Conservation (phyloP, 148 eudicot species). For the Rhododendron kiyosumense region DNA sequence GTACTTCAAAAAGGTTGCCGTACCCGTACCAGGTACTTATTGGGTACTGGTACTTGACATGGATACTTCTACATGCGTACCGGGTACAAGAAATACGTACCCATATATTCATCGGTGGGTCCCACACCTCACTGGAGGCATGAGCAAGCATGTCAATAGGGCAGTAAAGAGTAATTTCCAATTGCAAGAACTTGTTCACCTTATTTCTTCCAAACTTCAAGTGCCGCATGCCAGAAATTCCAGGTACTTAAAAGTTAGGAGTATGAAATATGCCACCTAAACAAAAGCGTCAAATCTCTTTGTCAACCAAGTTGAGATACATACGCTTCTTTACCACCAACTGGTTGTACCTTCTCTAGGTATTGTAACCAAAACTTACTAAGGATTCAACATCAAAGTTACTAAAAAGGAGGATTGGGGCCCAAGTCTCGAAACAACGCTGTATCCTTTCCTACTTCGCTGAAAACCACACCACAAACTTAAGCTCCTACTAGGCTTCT, state of each 20-base stretch:
- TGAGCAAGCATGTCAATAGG: too few relatives aligned
- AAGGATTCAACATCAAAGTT: not conserved
- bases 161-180: too few relatives aligned
- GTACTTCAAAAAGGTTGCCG: too few relatives aligned
- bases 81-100: not conserved
- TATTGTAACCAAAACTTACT: not conserved
- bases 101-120: too few relatives aligned
- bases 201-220: too few relatives aligned
- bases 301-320: too few relatives aligned
- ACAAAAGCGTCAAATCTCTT: too few relatives aligned
- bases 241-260: too few relatives aligned
- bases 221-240: too few relatives aligned
- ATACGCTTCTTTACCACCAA: not conserved
- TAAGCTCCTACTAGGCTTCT: not conserved
- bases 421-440: not conserved
- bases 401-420: not conserved
- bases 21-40: not conserved
- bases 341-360: not conserved
- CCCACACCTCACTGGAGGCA: too few relatives aligned
- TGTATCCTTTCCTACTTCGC: not conserved
- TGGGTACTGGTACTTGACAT: not conserved
- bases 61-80: not conserved
- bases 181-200: too few relatives aligned
- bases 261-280: too few relatives aligned
- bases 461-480: not conserved